A percentile compares a stretch with the other conserved stretches of the same genome.
Evolutionary conservation across 2,329 filamentous ascomycete genomes (phyloP).

Genomic region (Aspergillus thermomutatus): DNA sequence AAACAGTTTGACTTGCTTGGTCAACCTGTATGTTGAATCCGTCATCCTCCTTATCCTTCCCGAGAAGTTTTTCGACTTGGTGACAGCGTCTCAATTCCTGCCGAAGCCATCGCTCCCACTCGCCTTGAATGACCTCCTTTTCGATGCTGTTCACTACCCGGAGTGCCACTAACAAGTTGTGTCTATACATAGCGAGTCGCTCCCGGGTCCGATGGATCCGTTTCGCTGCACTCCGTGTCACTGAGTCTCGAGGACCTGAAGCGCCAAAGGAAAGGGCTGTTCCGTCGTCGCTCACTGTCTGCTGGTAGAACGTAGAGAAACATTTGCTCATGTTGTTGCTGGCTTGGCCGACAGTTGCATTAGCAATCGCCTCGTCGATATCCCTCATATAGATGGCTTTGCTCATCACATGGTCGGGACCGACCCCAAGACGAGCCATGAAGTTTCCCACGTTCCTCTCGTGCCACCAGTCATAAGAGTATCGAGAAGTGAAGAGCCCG

Average conservation of each 20-base stretch:
- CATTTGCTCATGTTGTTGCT: conserved; percentile 34
- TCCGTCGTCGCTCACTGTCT: conserved; percentile 34
- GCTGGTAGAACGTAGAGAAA: conserved; percentile 44
- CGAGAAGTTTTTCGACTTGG: conserved; percentile 52
- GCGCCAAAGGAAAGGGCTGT: conserved; percentile 27
- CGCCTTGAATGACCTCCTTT: conserved; percentile 75
- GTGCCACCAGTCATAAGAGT: conserved; percentile 75
- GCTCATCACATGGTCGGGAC: conserved; percentile 76
- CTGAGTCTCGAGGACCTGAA: conserved; percentile 25
- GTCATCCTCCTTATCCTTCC: conserved; percentile 19
- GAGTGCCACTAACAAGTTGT: conserved; percentile 87
- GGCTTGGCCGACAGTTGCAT: conserved; percentile 27
- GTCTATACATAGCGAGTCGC: conserved; percentile 75
- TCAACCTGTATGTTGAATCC: conserved; percentile 20
- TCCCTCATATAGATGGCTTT: conserved; percentile 81
- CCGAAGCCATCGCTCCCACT: conserved; percentile 90
- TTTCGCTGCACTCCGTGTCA: conserved; percentile 39
- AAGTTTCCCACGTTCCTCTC: conserved; percentile 77
- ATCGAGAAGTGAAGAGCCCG: conserved; percentile 68
- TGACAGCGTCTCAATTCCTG: conserved; percentile 76
- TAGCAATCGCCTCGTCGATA: conserved; percentile 62
- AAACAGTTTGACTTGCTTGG: conserved; percentile 25
- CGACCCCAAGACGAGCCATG: conserved; percentile 77
- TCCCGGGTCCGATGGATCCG: conserved; percentile 78
- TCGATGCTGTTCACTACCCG: conserved; percentile 87